Conservation (phyloP, 345 rosid species). For the Syzygium aqueum region DNA sequence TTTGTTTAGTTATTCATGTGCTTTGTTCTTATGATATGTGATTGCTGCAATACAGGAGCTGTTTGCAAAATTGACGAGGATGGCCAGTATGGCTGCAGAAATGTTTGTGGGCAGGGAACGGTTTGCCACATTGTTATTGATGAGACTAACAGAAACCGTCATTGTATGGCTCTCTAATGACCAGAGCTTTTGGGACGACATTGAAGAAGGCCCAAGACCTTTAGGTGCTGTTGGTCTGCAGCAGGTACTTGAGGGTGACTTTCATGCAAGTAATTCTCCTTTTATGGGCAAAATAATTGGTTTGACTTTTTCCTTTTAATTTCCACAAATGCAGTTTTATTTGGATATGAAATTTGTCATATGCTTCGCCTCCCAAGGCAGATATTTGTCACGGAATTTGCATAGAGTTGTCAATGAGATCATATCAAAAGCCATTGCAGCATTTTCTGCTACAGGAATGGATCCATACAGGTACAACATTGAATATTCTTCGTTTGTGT, state of each 20-base stretch:
- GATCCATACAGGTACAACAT: slow-evolving; percentile 74
- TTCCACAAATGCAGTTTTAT: slow-evolving; percentile 49
- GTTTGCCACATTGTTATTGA: slow-evolving; percentile 76
- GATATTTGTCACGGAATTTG: slow-evolving; percentile 85
- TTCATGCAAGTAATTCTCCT: not conserved
- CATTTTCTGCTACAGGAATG: slow-evolving; percentile 82
- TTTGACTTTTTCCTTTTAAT: not conserved
- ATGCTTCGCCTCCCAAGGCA: slow-evolving; percentile 96
- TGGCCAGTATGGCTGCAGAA: slow-evolving; percentile 89
- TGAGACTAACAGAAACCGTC: slow-evolving; percentile 96
- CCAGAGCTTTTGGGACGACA: slow-evolving; percentile 98
- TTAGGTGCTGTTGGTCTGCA: slow-evolving; percentile 88
- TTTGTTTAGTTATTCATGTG: not conserved
- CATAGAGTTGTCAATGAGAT: slow-evolving; percentile 86
- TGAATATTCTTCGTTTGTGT: slow-evolving; percentile 1
- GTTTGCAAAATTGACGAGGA: slow-evolving; percentile 60
- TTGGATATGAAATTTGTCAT: slow-evolving; percentile 94
- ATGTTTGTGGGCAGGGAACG: slow-evolving; percentile 98
- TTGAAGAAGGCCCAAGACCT: slow-evolving; percentile 91
- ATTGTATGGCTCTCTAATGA: slow-evolving; percentile 92
- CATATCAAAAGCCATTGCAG: slow-evolving; percentile 70
- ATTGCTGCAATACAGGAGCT: slow-evolving; percentile 60
- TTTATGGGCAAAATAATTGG: not conserved
- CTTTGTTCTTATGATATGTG: not conserved
- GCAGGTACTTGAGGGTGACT: slow-evolving; percentile 38